Base-by-base conservation (phyloP, 768 basidiomycete species). In the Gymnopilus dilepis region DNA sequence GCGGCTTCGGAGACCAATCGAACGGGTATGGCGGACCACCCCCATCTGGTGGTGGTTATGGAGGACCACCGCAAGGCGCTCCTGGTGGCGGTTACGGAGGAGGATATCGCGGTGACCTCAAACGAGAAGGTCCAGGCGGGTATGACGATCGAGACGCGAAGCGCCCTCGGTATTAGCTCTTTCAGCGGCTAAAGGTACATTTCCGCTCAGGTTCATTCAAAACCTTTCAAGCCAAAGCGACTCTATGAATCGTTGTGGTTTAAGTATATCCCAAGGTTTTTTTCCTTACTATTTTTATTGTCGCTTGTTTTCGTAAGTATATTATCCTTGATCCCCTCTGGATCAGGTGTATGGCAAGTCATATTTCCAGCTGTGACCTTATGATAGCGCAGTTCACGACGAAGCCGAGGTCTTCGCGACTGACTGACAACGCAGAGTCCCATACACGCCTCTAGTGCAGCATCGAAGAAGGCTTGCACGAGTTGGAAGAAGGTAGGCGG, bases 121-220 rank as follows among this genome's bases (percentile, higher is more conserved):
- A 92, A 77, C 86, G 91, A 65, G 88, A 89, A 71, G 86, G 84
- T 67, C 83, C 88, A 56, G 87, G 88, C 78, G 88, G 88, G 75
- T 91, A 83, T 75, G 92, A 94, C 71, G 92, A 94, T 74, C 85
- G 92, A 66, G 92, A 93, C 66, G 69, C 82, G 33, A 94, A 94
- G 77, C 89, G 92, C 71, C 87, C 89, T 70, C 85, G 92, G 71
- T 92, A 91, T 76, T 94, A 86, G 82, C 66, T 74, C 67, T 71
- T 70, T 72, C 72, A 72, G n/a, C 68, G 70, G 58, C 48, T 47
- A 50, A 65, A 63, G 63, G 64, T 69, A 61, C 60, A 61, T 50
- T 59, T 53, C 24, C 13, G 24, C n/a, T 62, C 63, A 72, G 54
- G 48, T 70, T 70, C 62, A 69, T 71, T 54, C 57, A 26, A 50